Base-by-base conservation (phyloP, 441 rosid species). In the Euphorbia neoarborescens region DNA sequence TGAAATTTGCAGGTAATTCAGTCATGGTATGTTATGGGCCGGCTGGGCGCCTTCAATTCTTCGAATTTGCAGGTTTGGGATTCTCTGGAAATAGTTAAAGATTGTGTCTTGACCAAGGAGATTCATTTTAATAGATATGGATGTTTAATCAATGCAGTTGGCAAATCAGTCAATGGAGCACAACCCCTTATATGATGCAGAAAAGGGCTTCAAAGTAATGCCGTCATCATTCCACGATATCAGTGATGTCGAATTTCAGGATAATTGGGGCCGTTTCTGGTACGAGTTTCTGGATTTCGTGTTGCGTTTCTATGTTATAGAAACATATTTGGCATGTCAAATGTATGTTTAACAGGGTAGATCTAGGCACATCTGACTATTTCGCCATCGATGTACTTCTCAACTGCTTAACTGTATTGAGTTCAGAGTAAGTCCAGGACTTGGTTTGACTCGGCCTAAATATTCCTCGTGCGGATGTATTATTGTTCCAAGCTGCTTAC, bases 211-310 rank as follows among this genome's bases (percentile, higher is more conserved):
- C 63, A 83, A 81, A 64, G 96, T 83, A 79, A 82, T 91, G 91
- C 90, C 93, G 62, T 91, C 98, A 54, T 89, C 97, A 5, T 91
- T 91, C 80, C 98, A 94, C 76, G 97, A 94, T 76, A 88, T 94
- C 42, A 76, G 96, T 56, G 93, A 89, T 27, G 84, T 93, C n/a
- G 98, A 94, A 81, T 94, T 94, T 78, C 98, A 89, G 74, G 98
- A 94, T 78, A 89, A 82, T n/a, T 94, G 97, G 95, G 97, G 96
- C 69, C 93, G 97, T 48, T 81, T 93, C 62, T 89, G 98, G 98
- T 93, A 84, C 38, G 56, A 24, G 30, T 32, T 75, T 66, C 5
- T 37, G 34, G 30, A 22, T 65, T 44, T 65, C 50, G 53, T 46
- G 37, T 38, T 12, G 15, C 44, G 12, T 0, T 53, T 46, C 30